Evolutionary conservation across 345 rosid genomes (phyloP), one percentile per base, ranked within the genome.

Genomic region (Punica granatum): DNA sequence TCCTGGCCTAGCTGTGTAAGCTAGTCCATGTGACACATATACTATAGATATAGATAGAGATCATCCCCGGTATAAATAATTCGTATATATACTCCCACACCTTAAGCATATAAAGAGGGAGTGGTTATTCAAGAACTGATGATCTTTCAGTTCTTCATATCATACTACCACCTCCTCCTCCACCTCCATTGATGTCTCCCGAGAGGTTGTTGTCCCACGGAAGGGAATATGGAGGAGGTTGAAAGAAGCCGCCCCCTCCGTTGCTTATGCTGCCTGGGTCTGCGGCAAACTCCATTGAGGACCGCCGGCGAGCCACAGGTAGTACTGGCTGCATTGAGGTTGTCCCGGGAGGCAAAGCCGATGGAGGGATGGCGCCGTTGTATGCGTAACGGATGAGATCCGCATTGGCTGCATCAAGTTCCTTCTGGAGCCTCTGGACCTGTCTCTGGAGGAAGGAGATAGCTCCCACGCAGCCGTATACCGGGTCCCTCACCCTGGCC

Each of bases 401-500:
- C 1, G 97, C 85, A 51, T 92, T 92, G 21, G 98, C 97, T 0
- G 80, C 78, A 48, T 92, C 92, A 6, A 92, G 97, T 68, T 92
- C 98, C 75, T 92, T 90, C 75, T 92, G 98, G 60, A 92, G 93
- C 79, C 90, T 78, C 30, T 88, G 92, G 63, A 92, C 95, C 74
- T 90, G 96, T 70, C 95, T 78, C 70, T 92, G 98, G 72, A 92
- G 91, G 82, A 82, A 90, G 69, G 98, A 82, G 78, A 92, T 92
- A 14, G 96, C 91, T 25, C 92, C 91, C 3, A 88, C 92, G 58
- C 98, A 92, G 53, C 98, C 98, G 33, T 92, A 86, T 64, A 92
- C 97, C 0, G 98, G 98, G 64, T 92, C 98, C 41, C 95, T 82
- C 31, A 92, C 92, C 54, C 98, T 74, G 18, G 98, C 98, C 78